Evolutionary conservation across 2,329 filamentous ascomycete genomes (phyloP).

Genomic region (Aspergillus tanneri): DNA sequence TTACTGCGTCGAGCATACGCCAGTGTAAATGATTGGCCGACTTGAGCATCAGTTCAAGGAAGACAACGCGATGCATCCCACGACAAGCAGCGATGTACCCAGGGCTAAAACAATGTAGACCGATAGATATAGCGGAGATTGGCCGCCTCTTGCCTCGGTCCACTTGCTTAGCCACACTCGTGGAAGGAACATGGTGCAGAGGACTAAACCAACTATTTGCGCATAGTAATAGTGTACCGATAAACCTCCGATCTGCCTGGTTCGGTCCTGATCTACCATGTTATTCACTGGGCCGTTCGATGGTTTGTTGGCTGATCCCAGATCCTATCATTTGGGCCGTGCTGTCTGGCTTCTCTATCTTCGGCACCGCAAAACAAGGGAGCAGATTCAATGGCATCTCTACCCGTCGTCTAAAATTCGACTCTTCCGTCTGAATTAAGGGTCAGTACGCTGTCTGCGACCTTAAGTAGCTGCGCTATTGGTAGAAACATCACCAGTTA

Average conservation of each 20-base stretch:
- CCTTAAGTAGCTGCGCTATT: constrained; percentile 2
- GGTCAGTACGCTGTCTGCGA: not conserved
- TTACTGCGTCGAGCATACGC: constrained; percentile 8
- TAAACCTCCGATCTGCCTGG: constrained; percentile 3
- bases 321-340: not conserved
- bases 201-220: not conserved
- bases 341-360: not conserved
- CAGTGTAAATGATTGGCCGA: constrained; percentile 8
- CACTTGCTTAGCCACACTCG: constrained; percentile 34
- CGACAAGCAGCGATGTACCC: not conserved
- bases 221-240: constrained; percentile 2
- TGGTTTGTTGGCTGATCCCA: not conserved
- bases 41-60: constrained; percentile 9
- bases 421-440: constrained; percentile 1
- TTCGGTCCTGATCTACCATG: not conserved
- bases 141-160: not conserved
- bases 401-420: not conserved
- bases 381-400: not conserved
- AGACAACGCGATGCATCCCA: not conserved
- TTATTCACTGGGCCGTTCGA: not conserved
- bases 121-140: not conserved
- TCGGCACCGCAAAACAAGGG: not conserved
- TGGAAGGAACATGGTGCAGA: constrained; percentile 3
- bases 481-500: not conserved
- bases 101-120: constrained; percentile 4